Base-by-base conservation (phyloP, 371 early-diverging fungal species). In the Massospora cicadina region DNA sequence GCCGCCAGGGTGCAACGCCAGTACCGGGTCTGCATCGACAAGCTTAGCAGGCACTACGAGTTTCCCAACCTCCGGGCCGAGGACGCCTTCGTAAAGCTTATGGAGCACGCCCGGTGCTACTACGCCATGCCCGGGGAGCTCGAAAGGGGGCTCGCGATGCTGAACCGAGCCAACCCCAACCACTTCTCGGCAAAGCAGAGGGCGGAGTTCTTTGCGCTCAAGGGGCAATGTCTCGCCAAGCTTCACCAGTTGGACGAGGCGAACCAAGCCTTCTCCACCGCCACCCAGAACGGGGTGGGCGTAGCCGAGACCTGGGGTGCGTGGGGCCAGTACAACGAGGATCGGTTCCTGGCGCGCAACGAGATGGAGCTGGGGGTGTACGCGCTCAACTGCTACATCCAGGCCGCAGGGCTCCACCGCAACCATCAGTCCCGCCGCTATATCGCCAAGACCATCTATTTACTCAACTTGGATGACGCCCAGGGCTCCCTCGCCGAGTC, bases 41-140 rank as follows among this genome's bases (percentile, higher is more conserved):
- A 89, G 32, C 77, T 98, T 55, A 89, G 89, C 71, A 94, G 91
- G 71, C 96, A 99, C 65, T 98, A 99, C 75, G 94, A 95, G 0
- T 79, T 99, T 30, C 99, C 99, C 27, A 99, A 99, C 71, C 98
- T 99, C 67, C 99, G 99, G 73, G 96, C 99, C 31, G 93, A 95
- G 65, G 99, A 98, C 72, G 98, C 94, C 0, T 98, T 95, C 72
- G 74, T 91, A 68, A 99, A 98, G 73, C 76, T 99, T 65, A 88
- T 93, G 28, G 98, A 98, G 77, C 96, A 99, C 73, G 97, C 98
- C 59, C 97, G 98, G 74, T 97, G 96, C 74, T 90, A 98, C 69
- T 89, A 89, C 67, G 82, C 88, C 63, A 83, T 85, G 55, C 82
- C 90, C 2, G 74, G 78, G 3, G 93, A 98, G 70, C 77, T 92